Evolutionary conservation across 2,329 filamentous ascomycete genomes (phyloP).

Genomic region (Eutypa lata): DNA sequence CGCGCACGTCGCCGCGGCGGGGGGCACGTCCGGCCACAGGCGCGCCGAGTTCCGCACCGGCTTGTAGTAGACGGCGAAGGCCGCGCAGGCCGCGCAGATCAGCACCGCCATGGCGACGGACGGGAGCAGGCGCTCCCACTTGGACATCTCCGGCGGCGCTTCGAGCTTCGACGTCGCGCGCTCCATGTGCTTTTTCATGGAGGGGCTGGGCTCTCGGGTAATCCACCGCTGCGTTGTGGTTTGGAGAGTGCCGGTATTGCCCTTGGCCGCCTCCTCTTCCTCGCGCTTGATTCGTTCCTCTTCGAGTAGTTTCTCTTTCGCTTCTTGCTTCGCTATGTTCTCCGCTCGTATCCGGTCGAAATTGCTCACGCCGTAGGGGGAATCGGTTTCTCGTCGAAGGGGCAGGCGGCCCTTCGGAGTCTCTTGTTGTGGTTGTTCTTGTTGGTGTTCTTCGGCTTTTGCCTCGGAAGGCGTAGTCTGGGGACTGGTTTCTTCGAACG

Average conservation of each 20-base stretch:
- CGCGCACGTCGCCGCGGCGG: conserved; percentile 62
- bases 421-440: not conserved
- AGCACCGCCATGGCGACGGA: conserved; percentile 46
- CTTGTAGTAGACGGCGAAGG: conserved; percentile 48
- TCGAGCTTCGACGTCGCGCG: conserved; percentile 48
- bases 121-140: conserved; percentile 54
- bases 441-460: conserved; percentile 3
- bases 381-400: conserved; percentile 32
- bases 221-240: conserved; percentile 32
- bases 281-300: conserved; percentile 39
- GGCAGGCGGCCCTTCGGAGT: conserved; percentile 21
- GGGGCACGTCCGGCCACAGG: conserved; percentile 58
- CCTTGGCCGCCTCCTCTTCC: conserved; percentile 35
- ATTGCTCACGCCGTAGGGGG: conserved; percentile 56
- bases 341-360: conserved; percentile 56
- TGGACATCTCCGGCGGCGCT: conserved; percentile 48
- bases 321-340: conserved; percentile 48
- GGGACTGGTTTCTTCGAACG: conserved; percentile 10
- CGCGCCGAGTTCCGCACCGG: conserved; percentile 46
- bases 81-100: conserved; percentile 40
- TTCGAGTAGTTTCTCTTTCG: conserved; percentile 41
- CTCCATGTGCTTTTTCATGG: conserved; percentile 39
- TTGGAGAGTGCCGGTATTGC: conserved; percentile 40
- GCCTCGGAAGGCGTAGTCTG: conserved; percentile 10
- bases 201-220: conserved; percentile 34